Evolutionary conservation across 345 rosid genomes (phyloP), one percentile per base, ranked within the genome.

Genomic region (Syzygium grande): DNA sequence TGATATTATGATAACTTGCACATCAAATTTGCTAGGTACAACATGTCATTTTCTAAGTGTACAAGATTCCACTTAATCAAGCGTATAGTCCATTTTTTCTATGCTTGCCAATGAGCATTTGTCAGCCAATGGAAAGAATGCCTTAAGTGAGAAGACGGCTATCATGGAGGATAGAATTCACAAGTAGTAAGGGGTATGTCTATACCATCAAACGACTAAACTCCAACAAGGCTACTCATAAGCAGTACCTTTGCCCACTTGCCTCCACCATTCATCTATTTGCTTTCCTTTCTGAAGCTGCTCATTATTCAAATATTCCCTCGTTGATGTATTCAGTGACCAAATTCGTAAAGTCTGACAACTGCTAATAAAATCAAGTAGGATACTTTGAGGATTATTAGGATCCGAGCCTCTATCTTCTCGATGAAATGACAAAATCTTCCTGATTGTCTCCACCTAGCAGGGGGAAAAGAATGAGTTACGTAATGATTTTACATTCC

Each of bases 191-290:
- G 21, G 38, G 27, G 83, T 19, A 19, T 73, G 83, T 73, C 14
- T 38, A 29, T 84, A 51, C 43, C 86, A 84, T 84, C 43, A 52
- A n/a, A 54, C 25, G 2, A 84, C 86, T 84, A 34, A 52, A 34
- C 14, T 87, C 78, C 34, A 58, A 84, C 51, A 43, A 9, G 29
- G 41, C 52, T 23, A 54, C 85, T 52, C 73, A 86, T 88, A 52
- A 65, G 86, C 87, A 87, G 88, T 92, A 98, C 99, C 99, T 95
- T 98, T 96, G 93, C 92, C 93, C 84, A 90, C 96, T 90, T 93
- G 97, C 91, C 94, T 94, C 99, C 99, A 96, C 99, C 99, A 98
- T 92, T 98, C 99, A 92, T 98, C 99, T 85, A 96, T 98, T 91
- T 96, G 99, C 90, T 94, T 98, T 91, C 99, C 99, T 90, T 96